phyloP scores from a whole-genome alignment of 2,329 filamentous ascomycete genomes.

The Septoria linicola region DNA sequence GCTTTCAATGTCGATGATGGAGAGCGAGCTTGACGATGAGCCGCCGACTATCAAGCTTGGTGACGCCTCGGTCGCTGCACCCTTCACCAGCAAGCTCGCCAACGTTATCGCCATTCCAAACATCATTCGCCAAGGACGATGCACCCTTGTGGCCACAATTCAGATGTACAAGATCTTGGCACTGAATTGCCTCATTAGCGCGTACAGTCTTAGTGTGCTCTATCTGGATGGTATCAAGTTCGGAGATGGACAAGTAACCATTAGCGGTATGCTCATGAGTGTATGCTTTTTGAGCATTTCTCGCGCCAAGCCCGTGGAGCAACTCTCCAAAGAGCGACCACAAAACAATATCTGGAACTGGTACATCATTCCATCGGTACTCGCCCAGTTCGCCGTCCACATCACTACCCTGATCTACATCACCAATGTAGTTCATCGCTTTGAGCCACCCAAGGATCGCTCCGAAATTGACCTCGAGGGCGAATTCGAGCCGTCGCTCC shows the following conservation, averaged over 20 bases:
- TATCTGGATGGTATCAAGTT: slow-evolving; percentile 99
- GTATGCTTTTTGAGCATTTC: slow-evolving; percentile 99
- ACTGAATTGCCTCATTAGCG: slow-evolving; percentile 94
- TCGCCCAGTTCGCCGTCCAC: slow-evolving; percentile 95
- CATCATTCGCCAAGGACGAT: slow-evolving; percentile 95
- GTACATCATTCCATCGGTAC: slow-evolving; percentile 96
- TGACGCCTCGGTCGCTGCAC: slow-evolving; percentile 93
- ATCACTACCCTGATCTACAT: slow-evolving; percentile 94
- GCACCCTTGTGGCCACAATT: slow-evolving; percentile 95
- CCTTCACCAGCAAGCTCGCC: slow-evolving; percentile 95
- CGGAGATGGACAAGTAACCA: slow-evolving; percentile 95
- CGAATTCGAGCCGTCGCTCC: slow-evolving; percentile 86
- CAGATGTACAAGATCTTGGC: slow-evolving; percentile 99
- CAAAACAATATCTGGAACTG: slow-evolving; percentile 99
- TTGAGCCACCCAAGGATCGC: slow-evolving; percentile 64
- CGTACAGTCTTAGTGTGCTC: slow-evolving; percentile 92
- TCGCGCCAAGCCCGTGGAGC: slow-evolving; percentile 93
- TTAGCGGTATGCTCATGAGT: slow-evolving; percentile 99
- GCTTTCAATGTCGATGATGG: slow-evolving; percentile 83
- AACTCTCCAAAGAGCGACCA: slow-evolving; percentile 91
- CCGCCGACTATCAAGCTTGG: slow-evolving; percentile 95
- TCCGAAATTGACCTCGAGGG: slow-evolving; percentile 81
- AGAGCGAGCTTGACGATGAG: slow-evolving; percentile 81
- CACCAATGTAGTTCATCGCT: slow-evolving; percentile 78
- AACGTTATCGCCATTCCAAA: slow-evolving; percentile 97